These are phyloP conservation scores for Xylaria curta DNA, from an alignment of 495 filamentous ascomycete genomes.

Conservation along the genomic window DNA sequence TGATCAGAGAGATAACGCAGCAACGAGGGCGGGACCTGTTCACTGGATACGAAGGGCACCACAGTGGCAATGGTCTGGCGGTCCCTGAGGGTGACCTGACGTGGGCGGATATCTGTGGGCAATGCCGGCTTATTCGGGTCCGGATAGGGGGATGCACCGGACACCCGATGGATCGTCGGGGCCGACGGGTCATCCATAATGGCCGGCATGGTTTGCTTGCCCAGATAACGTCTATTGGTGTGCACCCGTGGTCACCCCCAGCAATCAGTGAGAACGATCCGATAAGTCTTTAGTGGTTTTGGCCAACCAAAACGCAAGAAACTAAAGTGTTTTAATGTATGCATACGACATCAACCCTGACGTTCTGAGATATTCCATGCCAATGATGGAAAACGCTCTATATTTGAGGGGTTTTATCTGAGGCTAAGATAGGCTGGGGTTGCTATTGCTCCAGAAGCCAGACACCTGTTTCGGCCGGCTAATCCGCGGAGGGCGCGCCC, in stretches of 20 bases:
- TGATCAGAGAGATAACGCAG: constrained; percentile 83
- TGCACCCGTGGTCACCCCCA: background rate
- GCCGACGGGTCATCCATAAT: constrained; percentile 80
- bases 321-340: background rate
- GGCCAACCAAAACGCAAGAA: constrained; percentile 18
- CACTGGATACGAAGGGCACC: constrained; percentile 79
- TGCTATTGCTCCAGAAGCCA: background rate
- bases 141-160: constrained; percentile 69
- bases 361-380: constrained; percentile 30
- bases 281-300: background rate
- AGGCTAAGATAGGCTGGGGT: background rate
- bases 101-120: constrained; percentile 72
- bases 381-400: constrained; percentile 35
- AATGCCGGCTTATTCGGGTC: constrained; percentile 64
- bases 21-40: constrained; percentile 76
- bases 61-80: constrained; percentile 89
- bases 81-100: constrained; percentile 88
- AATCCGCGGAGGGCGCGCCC: constrained; percentile 13
- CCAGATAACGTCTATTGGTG: background rate
- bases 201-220: constrained; percentile 69
- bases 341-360: constrained; percentile 31
- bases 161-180: constrained; percentile 66
- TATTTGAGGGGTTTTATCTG: constrained; percentile 11
- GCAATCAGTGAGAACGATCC: background rate
- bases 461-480: constrained; percentile 3